phyloP scores from a whole-genome alignment of 345 rosid genomes.

The Syzygium aromaticum region DNA sequence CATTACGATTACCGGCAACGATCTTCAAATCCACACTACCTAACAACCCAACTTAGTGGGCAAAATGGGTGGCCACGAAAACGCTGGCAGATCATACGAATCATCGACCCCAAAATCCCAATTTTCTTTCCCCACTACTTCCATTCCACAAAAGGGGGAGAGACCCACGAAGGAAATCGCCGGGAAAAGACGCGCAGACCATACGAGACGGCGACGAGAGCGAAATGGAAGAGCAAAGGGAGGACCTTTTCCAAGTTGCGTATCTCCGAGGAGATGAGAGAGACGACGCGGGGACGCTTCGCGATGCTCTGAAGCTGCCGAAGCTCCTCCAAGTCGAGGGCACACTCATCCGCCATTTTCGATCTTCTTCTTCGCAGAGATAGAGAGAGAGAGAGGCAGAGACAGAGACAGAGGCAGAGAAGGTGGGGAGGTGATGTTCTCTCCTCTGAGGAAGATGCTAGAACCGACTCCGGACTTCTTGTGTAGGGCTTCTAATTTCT shows the following conservation, averaged over 20 bases:
- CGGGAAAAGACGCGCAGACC: background rate
- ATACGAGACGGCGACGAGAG: background rate
- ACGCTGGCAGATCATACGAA: background rate
- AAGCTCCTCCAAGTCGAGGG: slow-evolving; percentile 73
- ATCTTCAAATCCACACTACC: background rate
- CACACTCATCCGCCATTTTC: slow-evolving; percentile 59
- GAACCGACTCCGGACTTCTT: background rate
- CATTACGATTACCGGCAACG: background rate
- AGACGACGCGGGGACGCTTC: slow-evolving; percentile 64
- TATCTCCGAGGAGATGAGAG: slow-evolving; percentile 59
- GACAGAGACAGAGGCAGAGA: background rate
- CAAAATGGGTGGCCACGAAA: background rate
- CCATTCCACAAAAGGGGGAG: background rate
- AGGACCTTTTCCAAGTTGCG: slow-evolving; percentile 60
- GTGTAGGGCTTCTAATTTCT: background rate
- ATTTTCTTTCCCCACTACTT: background rate
- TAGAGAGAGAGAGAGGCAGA: background rate
- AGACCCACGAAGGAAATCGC: background rate
- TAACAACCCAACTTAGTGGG: background rate
- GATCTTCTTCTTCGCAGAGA: background rate
- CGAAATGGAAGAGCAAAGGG: background rate
- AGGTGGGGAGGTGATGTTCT: background rate
- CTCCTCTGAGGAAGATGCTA: background rate
- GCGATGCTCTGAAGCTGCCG: slow-evolving; percentile 59
- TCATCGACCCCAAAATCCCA: background rate